Evolutionary conservation across 768 basidiomycete genomes (phyloP), one percentile per base, ranked within the genome.

Genomic region (Coprinellus micaceus): DNA sequence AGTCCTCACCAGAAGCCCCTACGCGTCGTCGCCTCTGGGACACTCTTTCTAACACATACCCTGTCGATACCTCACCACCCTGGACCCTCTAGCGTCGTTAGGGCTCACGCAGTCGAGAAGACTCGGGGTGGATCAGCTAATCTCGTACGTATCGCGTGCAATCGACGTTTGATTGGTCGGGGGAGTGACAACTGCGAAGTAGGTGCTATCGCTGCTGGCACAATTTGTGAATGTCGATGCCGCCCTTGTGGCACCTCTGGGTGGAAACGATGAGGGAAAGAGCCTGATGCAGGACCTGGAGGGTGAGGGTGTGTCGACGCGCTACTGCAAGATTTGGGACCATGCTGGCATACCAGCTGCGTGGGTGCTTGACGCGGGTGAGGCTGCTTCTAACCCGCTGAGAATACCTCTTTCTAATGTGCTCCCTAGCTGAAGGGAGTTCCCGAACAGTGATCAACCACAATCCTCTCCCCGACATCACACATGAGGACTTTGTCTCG

Each of bases 401-500:
- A n/a, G n/a, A n/a, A n/a, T n/a, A n/a, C n/a, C n/a, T n/a, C n/a
- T n/a, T n/a, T n/a, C n/a, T n/a, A n/a, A n/a, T n/a, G n/a, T n/a
- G n/a, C n/a, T n/a, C n/a, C n/a, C 3, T 58, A 86, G 85, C 74
- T 37, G 81, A 88, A 57, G 79, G 78, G 44, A 78, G 81, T 64
- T 70, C 79, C 9, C 81, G 83, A 39, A 86, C 89, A 12, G 84
- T 91, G 50, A 83, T 92, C 61, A 91, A 94, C 69, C 89, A 94
- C 70, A 93, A 93, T 61, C 90, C 91, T 2, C 77, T 94, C 7
- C 91, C 89, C 0, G 91, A 93, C 60, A 82, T 92, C 59, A 88
- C 89, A 0, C 91, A 93, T 61, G 91, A 92, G 59, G 91, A 94
- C 63, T 92, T 93, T 62, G 84, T 94, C 39, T 80, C 85, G 2